phyloP scores from a whole-genome alignment of 2,329 filamentous ascomycete species.

The Clonostachys chloroleuca region DNA sequence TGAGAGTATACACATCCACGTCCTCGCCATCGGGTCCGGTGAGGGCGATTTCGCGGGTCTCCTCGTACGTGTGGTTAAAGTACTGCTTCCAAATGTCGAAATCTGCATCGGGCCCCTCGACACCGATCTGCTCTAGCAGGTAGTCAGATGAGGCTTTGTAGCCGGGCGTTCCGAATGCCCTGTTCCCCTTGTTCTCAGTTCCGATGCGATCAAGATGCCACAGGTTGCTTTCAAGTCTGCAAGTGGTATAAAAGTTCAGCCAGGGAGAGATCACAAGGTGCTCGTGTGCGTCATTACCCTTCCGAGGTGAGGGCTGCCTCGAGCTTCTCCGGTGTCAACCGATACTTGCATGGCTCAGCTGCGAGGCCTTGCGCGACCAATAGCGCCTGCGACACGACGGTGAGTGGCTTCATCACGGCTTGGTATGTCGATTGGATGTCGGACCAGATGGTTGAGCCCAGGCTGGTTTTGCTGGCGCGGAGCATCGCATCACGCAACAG shows the following conservation, averaged over 20 bases:
- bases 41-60: constrained; percentile 33
- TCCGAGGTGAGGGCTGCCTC: background rate
- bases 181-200: constrained; percentile 41
- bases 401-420: too few relatives aligned
- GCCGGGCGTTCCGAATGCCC: constrained; percentile 46
- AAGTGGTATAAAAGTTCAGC: background rate
- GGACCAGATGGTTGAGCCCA: too few relatives aligned
- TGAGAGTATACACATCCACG: constrained; percentile 34
- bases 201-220: constrained; percentile 41
- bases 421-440: too few relatives aligned
- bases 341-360: background rate
- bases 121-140: constrained; percentile 20
- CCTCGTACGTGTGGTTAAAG: constrained; percentile 38
- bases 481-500: too few relatives aligned
- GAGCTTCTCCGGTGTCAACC: background rate
- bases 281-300: background rate
- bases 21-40: constrained; percentile 36
- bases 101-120: constrained; percentile 14
- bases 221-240: constrained; percentile 40
- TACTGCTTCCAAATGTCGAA: constrained; percentile 37
- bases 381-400: too few relatives aligned
- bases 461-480: too few relatives aligned
- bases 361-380: too few relatives aligned
- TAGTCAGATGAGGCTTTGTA: constrained; percentile 46
- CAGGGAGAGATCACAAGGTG: background rate